A percentile compares a stretch with the other conserved stretches of the same genome.
Evolutionary conservation across 257 asterid genomes (phyloP).

Genomic region (Nicotiana benthamiana): DNA sequence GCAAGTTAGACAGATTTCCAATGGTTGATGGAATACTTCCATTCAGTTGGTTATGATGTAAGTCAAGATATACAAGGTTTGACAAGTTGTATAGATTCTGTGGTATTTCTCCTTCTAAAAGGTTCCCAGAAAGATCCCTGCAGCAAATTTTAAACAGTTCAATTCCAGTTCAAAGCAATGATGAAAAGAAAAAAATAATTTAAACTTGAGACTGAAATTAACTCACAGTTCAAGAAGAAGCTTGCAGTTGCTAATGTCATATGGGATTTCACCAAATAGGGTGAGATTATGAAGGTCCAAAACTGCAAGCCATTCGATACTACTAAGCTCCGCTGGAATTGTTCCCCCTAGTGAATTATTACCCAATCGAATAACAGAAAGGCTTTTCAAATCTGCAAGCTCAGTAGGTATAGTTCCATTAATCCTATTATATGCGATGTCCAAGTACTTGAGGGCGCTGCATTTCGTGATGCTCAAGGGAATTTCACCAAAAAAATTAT

Average conservation of each 20-base stretch:
- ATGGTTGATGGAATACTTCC: slow-evolving; percentile 59
- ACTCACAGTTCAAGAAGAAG: slow-evolving; percentile 89
- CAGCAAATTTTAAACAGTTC: slow-evolving; percentile 14
- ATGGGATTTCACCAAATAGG: slow-evolving; percentile 64
- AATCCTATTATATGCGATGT: slow-evolving; percentile 65
- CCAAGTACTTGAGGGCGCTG: slow-evolving; percentile 60
- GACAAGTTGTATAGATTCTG: slow-evolving; percentile 54
- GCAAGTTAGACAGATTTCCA: slow-evolving; percentile 59
- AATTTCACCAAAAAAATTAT: slow-evolving; percentile 47
- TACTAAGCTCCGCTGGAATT: slow-evolving; percentile 58
- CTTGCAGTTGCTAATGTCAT: slow-evolving; percentile 59
- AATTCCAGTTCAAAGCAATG: slow-evolving; percentile 4
- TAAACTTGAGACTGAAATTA: neutral
- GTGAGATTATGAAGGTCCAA: slow-evolving; percentile 63
- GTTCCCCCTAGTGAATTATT: slow-evolving; percentile 57
- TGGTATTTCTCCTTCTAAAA: slow-evolving; percentile 54
- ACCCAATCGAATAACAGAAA: slow-evolving; percentile 53
- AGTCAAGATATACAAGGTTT: slow-evolving; percentile 58
- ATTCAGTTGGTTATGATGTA: slow-evolving; percentile 53
- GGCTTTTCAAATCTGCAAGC: slow-evolving; percentile 46
- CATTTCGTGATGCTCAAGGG: slow-evolving; percentile 57
- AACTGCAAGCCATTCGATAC: slow-evolving; percentile 76
- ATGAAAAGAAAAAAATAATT: neutral
- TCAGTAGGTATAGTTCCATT: slow-evolving; percentile 64
- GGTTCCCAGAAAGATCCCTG: slow-evolving; percentile 75